Percentiles rank a stretch among this genome's conserved stretches.
These are phyloP conservation scores for Bipolaris victoriae DNA, from an alignment of 2,329 filamentous ascomycete species.

Conservation along the genomic window DNA sequence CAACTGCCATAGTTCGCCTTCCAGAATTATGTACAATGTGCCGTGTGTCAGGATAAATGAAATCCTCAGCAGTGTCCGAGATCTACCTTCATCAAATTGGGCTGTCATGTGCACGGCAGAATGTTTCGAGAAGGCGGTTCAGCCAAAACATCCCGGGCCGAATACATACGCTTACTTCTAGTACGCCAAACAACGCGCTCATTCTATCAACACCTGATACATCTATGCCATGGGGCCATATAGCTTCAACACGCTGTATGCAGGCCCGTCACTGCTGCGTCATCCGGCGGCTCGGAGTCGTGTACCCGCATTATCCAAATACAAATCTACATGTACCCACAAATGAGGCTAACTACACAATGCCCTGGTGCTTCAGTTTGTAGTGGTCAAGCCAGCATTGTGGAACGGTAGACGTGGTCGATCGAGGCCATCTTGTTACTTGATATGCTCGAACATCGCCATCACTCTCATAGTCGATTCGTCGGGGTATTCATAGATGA, in stretches of 20 bases:
- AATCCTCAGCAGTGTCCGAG: constrained; percentile 29
- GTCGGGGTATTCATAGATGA: constrained; percentile 18
- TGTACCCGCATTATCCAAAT: not conserved
- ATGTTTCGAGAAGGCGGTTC: constrained; percentile 30
- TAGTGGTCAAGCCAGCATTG: not conserved
- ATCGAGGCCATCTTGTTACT: not conserved
- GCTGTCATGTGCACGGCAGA: constrained; percentile 29
- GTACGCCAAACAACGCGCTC: constrained; percentile 10
- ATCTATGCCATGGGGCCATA: constrained; percentile 8
- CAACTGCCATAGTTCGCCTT: constrained; percentile 14
- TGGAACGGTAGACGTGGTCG: not conserved
- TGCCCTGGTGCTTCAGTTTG: not conserved
- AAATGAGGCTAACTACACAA: too few species aligned
- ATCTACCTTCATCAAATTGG: constrained; percentile 29
- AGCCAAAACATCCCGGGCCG: constrained; percentile 22
- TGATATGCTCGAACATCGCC: not conserved
- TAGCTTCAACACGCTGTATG: constrained; percentile 6
- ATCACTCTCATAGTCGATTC: not conserved
- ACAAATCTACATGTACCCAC: not conserved
- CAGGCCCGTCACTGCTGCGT: constrained; percentile 8
- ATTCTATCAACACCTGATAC: constrained; percentile 9
- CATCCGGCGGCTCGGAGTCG: not conserved
- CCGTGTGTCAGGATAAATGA: constrained; percentile 32
- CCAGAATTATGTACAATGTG: constrained; percentile 31
- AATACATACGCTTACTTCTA: constrained; percentile 19